A percentile compares a stretch with the other conserved stretches of the same genome.
Conservation (phyloP, 2,329 filamentous ascomycete genomes). For the Pseudogymnoascus sp. region DNA sequence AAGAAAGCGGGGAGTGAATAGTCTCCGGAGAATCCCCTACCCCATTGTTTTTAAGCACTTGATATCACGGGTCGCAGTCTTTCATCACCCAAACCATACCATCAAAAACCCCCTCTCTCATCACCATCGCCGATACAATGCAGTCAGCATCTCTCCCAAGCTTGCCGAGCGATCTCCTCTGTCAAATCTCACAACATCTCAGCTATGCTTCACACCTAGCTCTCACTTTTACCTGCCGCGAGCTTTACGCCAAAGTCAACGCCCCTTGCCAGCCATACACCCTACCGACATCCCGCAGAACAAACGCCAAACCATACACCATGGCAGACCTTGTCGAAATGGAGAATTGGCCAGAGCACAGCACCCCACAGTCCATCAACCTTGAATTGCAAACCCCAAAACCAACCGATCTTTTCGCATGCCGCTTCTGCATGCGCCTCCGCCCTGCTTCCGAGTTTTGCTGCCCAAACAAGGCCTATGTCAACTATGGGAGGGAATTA, state of each 20-base stretch:
- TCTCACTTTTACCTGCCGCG: background rate
- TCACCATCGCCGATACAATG: background rate
- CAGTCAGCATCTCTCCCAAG: background rate
- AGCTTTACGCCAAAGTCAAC: background rate
- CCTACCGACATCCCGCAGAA: background rate
- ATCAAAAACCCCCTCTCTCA: background rate
- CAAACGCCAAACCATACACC: background rate
- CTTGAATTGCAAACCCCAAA: background rate
- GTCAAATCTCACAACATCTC: background rate
- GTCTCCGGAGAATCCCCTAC: too few relatives aligned
- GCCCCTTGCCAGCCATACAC: background rate
- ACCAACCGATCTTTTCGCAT: background rate
- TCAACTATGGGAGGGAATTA: background rate
- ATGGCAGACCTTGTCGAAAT: background rate
- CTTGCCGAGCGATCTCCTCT: background rate
- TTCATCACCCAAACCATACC: background rate
- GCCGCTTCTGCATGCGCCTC: background rate
- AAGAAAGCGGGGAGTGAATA: too few relatives aligned
- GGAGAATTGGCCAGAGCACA: background rate
- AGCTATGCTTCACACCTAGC: background rate
- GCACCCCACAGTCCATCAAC: background rate
- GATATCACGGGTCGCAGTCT: background rate
- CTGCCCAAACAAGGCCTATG: background rate
- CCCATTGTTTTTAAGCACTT: background rate
- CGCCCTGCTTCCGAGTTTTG: background rate